Evolutionary conservation across 2,329 filamentous ascomycete genomes (phyloP), one percentile per base, ranked within the genome.

Genomic region (Fusarium newnesense): DNA sequence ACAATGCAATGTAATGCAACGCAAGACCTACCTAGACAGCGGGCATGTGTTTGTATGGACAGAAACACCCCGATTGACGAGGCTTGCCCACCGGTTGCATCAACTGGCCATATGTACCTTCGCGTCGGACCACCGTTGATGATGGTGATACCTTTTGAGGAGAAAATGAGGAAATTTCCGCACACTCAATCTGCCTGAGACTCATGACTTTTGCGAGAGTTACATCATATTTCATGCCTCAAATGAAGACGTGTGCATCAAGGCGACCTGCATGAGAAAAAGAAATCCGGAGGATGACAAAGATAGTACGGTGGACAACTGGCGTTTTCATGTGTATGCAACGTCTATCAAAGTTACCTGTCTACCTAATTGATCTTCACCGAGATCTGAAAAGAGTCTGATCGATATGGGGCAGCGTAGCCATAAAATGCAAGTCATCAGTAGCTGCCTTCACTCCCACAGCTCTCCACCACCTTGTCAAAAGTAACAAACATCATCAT

Each of bases 221-320:
- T 60, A 24, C 26, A n/a, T 43, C 30, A 30, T 34, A 12, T 40
- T 69, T 64, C 60, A 70, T 78, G 67, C 69, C 70, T 69, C 68
- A 74, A 49, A 56, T 47, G 30, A 65, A 67, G 62, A 58, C 24
- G 50, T 61, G 53, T 72, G 68, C 61, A 63, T 71, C 49, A 28
- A 60, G 71, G 68, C 67, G 68, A 66, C 62, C 62, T 59, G 61
- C 54, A 59, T 46, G 52, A 57, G 15, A 50, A 50, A 46, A 53
- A 58, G 49, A 54, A 52, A 60, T 57, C 56, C 61, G 72, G 67
- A 67, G 71, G 43, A 69, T 52, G 62, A 63, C 54, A 57, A 60
- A 72, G 63, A 69, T 70, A 73, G 64, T 64, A 70, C 52, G 59
- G 59, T 46, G 61, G 59, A 78, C 70, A 77, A 47, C 75, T 77